These are phyloP conservation scores for Scheffersomyces segobiensis DNA, from an alignment of 1,139 yeast species.

Conservation along the genomic window DNA sequence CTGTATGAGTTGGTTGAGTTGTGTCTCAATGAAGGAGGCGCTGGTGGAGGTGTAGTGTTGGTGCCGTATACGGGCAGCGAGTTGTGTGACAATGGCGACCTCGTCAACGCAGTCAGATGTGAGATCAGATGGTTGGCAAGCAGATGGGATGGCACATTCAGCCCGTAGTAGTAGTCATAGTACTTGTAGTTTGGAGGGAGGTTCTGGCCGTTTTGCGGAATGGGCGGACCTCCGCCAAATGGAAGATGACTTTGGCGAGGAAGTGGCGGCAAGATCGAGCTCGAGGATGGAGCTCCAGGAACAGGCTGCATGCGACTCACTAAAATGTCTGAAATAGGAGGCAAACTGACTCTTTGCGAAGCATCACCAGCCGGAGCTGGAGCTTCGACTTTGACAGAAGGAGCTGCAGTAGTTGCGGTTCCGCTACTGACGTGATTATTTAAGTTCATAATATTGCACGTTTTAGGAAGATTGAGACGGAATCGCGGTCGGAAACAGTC, in stretches of 20 bases:
- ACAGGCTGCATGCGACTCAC: slow-evolving; percentile 10
- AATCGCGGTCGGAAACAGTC: neutral
- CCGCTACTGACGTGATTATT: neutral
- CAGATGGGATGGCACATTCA: neutral
- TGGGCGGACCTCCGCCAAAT: neutral
- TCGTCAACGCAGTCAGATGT: slow-evolving; percentile 2
- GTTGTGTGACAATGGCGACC: slow-evolving; percentile 15
- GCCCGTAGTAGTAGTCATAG: slow-evolving; percentile 13
- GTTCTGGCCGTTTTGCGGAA: neutral
- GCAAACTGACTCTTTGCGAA: slow-evolving; percentile 28
- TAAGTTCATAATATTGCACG: neutral
- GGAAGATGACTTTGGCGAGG: slow-evolving; percentile 3
- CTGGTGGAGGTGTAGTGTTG: slow-evolving; percentile 13
- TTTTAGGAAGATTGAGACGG: neutral
- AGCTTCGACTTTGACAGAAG: neutral
- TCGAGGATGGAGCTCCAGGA: neutral
- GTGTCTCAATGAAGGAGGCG: slow-evolving; percentile 7
- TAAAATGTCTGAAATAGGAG: slow-evolving; percentile 39
- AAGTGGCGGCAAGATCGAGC: slow-evolving; percentile 8
- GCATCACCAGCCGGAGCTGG: neutral
- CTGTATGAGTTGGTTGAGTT: neutral
- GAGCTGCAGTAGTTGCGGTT: neutral
- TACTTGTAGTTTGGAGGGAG: slow-evolving; percentile 10
- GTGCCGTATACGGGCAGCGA: slow-evolving; percentile 13
- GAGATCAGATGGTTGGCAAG: slow-evolving; percentile 1